Percentiles rank a stretch among this genome's conserved stretches.
Evolutionary conservation across 2,329 filamentous ascomycete genomes (phyloP).

Genomic region (Diaporthe sp.): DNA sequence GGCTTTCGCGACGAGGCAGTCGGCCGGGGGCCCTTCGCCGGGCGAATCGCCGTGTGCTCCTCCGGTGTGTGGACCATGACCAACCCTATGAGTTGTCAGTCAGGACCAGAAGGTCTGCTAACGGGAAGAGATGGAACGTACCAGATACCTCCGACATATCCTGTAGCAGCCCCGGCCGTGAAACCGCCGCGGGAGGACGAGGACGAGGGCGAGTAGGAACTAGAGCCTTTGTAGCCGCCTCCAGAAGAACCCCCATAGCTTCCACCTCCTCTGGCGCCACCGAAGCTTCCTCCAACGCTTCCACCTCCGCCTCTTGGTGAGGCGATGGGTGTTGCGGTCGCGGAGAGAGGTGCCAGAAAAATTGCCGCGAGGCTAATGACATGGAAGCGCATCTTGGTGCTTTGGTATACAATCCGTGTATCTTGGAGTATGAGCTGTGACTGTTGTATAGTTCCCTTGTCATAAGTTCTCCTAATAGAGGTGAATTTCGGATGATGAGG

Average conservation of each 20-base stretch:
- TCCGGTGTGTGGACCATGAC: not conserved
- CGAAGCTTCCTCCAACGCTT: not conserved
- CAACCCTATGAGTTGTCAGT: not conserved
- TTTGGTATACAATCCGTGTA: not conserved
- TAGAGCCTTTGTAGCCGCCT: not conserved
- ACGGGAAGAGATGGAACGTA: not conserved
- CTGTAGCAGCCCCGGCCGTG: not conserved
- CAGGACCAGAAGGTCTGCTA: not conserved
- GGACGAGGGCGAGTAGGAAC: not conserved
- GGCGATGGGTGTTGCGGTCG: not conserved
- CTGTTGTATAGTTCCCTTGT: not conserved
- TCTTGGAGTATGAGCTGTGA: not conserved
- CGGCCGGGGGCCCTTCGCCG: not conserved
- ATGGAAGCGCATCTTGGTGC: not conserved
- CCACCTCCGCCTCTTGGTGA: not conserved
- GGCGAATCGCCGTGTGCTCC: not conserved
- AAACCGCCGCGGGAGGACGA: not conserved
- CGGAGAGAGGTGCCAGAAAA: not conserved
- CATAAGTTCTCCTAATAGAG: not conserved
- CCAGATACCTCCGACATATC: slow-evolving; percentile 11
- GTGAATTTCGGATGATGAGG: not conserved
- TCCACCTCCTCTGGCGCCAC: not conserved
- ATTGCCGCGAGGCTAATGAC: not conserved
- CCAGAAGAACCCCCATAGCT: not conserved
- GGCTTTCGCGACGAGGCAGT: slow-evolving; percentile 17